Percentiles rank a stretch among this genome's conserved stretches.
These are phyloP conservation scores for Nemania bipapillata DNA, from an alignment of 2,329 filamentous ascomycete genomes.

Conservation along the genomic window DNA sequence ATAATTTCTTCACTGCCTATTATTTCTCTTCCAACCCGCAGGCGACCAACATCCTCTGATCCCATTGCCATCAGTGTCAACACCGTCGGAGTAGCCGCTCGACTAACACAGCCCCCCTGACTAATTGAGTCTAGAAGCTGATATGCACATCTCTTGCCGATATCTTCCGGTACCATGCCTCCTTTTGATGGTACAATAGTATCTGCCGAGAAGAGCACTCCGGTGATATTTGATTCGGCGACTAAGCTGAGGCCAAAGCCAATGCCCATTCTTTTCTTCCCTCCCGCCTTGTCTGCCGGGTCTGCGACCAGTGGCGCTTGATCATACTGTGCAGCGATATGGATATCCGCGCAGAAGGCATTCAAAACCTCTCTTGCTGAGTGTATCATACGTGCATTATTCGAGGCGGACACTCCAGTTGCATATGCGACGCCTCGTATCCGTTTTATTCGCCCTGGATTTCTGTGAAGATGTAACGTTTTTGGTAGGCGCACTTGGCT, in stretches of 20 bases:
- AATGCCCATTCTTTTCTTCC: conserved; percentile 77
- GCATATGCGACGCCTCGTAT: conserved; percentile 94
- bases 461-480: conserved; percentile 86
- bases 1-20: conserved; percentile 84
- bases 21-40: conserved; percentile 83
- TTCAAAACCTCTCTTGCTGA: conserved; percentile 88
- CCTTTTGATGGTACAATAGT: conserved; percentile 78
- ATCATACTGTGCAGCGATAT: conserved; percentile 85
- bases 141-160: conserved; percentile 87
- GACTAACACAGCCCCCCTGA: conserved; percentile 82
- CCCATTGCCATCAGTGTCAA: conserved; percentile 97
- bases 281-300: conserved; percentile 63
- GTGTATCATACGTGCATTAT: conserved; percentile 96
- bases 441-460: conserved; percentile 83
- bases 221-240: conserved; percentile 84
- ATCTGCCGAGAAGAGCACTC: conserved; percentile 89
- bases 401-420: conserved; percentile 88
- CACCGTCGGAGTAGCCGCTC: conserved; percentile 76
- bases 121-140: conserved; percentile 86
- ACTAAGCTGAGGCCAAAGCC: conserved; percentile 92
- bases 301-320: conserved; percentile 67
- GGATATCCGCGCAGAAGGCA: conserved; percentile 84
- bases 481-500: conserved; percentile 94
- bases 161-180: conserved; percentile 86
- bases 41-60: conserved; percentile 89